Conservation (phyloP, 148 eudicot genomes). For the Rhododendron williamsianum region DNA sequence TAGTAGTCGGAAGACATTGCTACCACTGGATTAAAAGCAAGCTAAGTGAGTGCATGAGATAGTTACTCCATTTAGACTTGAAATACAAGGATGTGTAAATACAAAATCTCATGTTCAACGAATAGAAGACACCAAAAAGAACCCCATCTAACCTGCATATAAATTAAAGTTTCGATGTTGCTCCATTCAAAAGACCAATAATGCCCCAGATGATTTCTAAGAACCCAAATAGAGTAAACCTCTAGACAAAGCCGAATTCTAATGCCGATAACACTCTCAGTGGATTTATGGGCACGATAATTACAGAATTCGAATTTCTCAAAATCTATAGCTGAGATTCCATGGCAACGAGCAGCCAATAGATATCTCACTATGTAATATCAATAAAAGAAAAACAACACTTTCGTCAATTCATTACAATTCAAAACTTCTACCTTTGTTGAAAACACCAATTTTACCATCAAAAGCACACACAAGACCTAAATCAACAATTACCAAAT, state of each 20-base stretch:
- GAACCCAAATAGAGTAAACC: background rate
- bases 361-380: background rate
- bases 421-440: background rate
- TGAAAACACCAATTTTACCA: background rate
- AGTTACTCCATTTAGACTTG: background rate
- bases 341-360: background rate
- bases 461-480: background rate
- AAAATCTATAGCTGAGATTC: background rate
- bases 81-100: background rate
- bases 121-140: background rate
- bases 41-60: background rate
- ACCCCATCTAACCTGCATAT: background rate
- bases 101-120: background rate
- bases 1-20: slow-evolving; percentile 48
- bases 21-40: slow-evolving; percentile 21
- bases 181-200: background rate
- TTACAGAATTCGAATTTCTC: background rate
- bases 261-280: background rate
- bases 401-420: background rate
- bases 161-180: background rate
- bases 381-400: background rate
- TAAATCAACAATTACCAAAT: background rate
- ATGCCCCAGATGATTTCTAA: background rate
- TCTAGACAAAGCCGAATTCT: background rate
- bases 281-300: background rate